These are phyloP conservation scores for Pseudogymnoascus sp. DNA, from an alignment of 2,329 filamentous ascomycete species.

Conservation along the genomic window DNA sequence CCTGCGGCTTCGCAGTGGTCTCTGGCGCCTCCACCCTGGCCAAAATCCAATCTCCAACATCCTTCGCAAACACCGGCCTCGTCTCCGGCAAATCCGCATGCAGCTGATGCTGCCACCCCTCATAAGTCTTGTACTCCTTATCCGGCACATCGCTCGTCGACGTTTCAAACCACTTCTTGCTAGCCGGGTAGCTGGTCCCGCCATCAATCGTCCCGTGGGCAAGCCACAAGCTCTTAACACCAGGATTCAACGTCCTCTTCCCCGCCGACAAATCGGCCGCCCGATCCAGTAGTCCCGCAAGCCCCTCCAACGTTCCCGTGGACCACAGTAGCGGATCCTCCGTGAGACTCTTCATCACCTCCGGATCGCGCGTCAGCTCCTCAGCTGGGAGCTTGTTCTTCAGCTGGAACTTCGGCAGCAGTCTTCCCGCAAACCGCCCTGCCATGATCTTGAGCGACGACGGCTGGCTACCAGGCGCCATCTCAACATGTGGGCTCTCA, in stretches of 20 bases:
- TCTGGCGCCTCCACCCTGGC: constrained; percentile 31
- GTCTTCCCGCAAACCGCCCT: constrained; percentile 60
- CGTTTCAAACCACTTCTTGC: constrained; percentile 56
- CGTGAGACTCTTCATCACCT: constrained; percentile 52
- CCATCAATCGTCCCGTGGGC: constrained; percentile 71
- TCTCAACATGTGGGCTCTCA: constrained; percentile 72
- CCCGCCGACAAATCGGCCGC: constrained; percentile 55
- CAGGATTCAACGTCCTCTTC: constrained; percentile 43
- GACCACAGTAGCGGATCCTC: constrained; percentile 71
- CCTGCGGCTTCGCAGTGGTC: background rate
- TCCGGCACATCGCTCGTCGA: constrained; percentile 52
- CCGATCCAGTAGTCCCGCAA: constrained; percentile 72
- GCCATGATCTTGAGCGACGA: constrained; percentile 54
- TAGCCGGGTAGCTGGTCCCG: constrained; percentile 59
- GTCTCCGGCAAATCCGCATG: constrained; percentile 48
- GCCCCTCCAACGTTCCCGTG: constrained; percentile 76
- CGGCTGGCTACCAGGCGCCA: constrained; percentile 61
- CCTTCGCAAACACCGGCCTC: constrained; percentile 39
- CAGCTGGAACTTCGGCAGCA: constrained; percentile 64
- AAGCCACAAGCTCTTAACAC: constrained; percentile 62
- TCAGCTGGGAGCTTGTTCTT: constrained; percentile 58
- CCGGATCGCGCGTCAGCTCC: constrained; percentile 61
- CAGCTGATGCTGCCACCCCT: constrained; percentile 72
- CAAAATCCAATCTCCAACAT: constrained; percentile 63
- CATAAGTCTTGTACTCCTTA: constrained; percentile 65